Base-by-base conservation (phyloP, 345 rosid genomes). In the Brassica cretica region DNA sequence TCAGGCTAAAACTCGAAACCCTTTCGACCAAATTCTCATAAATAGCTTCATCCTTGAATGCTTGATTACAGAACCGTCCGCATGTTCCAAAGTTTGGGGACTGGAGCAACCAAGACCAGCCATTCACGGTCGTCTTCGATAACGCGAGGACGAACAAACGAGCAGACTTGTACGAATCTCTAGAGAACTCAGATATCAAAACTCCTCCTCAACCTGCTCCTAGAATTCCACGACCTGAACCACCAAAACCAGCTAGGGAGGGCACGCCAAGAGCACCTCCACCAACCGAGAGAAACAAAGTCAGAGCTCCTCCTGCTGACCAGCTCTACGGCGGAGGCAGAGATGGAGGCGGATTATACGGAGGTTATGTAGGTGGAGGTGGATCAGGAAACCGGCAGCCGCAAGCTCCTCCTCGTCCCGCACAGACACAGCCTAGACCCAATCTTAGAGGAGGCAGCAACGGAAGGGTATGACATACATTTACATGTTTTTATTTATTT, bases 221-320 rank as follows among this genome's bases (percentile, higher is more conserved):
- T n/a, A 71, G n/a, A 61, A 59, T 7, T 39, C 77, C 33, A 24
- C 41, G 66, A 76, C 71, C 78, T 3, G 84, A 72, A 35, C 75
- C 66, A 66, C 70, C 77, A 39, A 72, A 55, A 68, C 60, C 44
- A 6, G 69, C 61, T 33, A 76, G 56, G 16, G 53, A 66, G 0
- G 74, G 59, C 11, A 41, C 60, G 2, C 70, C 84, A 6, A 63
- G 77, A 39, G 71, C 24, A 0, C 68, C 64, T 37, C 66, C 51
- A 70, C 78, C 72, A 91, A 82, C 84, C 9, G 81, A 78, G 87
- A 87, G 64, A 86, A 84, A 33, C 79, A 83, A 16, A 91, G 88
- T 79, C 71, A 87, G 66, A 72, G 64, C 73, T 60, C 80, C 85
- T 25, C 86, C 93, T 11, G 85, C 91, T 0, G 91, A 80, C 56